Evolutionary conservation across 1,284 basidiomycete genomes (phyloP), one percentile per base, ranked within the genome.

Genomic region (Coniophora puteana): DNA sequence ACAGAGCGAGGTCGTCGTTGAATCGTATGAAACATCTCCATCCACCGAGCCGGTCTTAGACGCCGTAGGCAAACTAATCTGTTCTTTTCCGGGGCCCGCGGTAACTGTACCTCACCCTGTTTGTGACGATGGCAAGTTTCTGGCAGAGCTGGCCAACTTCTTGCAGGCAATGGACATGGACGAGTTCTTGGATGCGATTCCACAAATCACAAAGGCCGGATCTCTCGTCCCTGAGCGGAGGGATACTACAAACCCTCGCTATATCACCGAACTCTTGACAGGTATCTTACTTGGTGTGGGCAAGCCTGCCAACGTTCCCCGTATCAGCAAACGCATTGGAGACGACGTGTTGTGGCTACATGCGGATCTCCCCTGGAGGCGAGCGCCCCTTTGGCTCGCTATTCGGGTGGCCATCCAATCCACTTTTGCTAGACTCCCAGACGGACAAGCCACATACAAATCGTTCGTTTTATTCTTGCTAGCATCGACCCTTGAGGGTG

Each of bases 401-500:
- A 41, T 66, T 10, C 52, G 63, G 20, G 59, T 68, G 4, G 50
- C 50, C 0, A 44, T 76, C 3, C 75, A 78, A 43, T 68, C 66
- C 0, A 57, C 68, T 0, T 53, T 74, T 8, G 38, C 45, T 13
- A 27, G 35, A 7, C 27, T 41, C 13, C 33, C 32, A 21, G 49
- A 40, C n/a, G 51, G 47, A 5, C 39, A 36, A n/a, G 38, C 37
- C n/a, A 49, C 50, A 1, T 78, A 77, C 57, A 78, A 78, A 44
- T 17, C 35, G 1, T 78, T 78, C 50, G 67, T 76, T 51, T 38
- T 65, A 2, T 71, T 62, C 38, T 51, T 71, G 22, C 56, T 72
- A 47, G 53, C 64, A 4, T 33, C 46, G 7, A 44, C 74, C 5
- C 53, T 68, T 4, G 32, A 49, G 2, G 36, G 54, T 2, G 53